Percentiles rank a stretch among this genome's conserved stretches.
phyloP scores from a whole-genome alignment of 495 filamentous ascomycete species.

The Penicillium longicatenatum region DNA sequence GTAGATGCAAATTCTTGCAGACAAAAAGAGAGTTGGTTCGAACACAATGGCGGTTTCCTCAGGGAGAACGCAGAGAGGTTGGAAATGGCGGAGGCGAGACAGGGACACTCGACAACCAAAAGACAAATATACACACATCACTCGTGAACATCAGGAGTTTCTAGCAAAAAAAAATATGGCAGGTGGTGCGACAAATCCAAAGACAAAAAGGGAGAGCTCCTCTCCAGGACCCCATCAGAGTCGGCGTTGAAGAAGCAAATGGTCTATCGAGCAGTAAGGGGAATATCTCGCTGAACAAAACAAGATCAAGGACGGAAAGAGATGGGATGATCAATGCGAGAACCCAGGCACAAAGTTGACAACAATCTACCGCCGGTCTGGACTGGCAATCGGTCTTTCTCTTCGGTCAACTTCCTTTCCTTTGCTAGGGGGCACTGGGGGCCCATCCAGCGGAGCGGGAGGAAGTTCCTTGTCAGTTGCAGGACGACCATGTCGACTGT shows the following conservation, averaged over 20 bases:
- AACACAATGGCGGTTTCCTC: background rate
- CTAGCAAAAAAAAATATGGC: constrained; percentile 11
- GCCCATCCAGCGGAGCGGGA: constrained; percentile 42
- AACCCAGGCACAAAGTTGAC: background rate
- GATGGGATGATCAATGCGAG: constrained; percentile 9
- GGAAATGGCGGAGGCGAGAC: constrained; percentile 9
- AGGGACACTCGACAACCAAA: constrained; percentile 23
- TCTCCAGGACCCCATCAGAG: background rate
- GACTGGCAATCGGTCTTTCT: constrained; percentile 10
- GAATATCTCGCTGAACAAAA: constrained; percentile 30
- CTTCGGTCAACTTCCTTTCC: constrained; percentile 28
- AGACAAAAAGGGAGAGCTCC: constrained; percentile 16
- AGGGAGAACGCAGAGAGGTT: background rate
- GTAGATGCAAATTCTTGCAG: constrained; percentile 11
- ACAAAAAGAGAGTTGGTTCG: constrained; percentile 6
- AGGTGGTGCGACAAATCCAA: constrained; percentile 24
- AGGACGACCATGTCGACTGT: constrained; percentile 36
- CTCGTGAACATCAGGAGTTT: constrained; percentile 42
- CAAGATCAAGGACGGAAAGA: constrained; percentile 22
- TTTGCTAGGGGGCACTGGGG: constrained; percentile 25
- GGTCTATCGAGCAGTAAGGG: constrained; percentile 32
- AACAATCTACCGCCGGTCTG: constrained; percentile 3
- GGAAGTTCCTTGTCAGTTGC: constrained; percentile 56
- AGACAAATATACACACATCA: constrained; percentile 39
- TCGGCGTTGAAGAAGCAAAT: constrained; percentile 8